These are phyloP conservation scores for Mycena amicta DNA, from an alignment of 768 basidiomycete species.

Conservation along the genomic window DNA sequence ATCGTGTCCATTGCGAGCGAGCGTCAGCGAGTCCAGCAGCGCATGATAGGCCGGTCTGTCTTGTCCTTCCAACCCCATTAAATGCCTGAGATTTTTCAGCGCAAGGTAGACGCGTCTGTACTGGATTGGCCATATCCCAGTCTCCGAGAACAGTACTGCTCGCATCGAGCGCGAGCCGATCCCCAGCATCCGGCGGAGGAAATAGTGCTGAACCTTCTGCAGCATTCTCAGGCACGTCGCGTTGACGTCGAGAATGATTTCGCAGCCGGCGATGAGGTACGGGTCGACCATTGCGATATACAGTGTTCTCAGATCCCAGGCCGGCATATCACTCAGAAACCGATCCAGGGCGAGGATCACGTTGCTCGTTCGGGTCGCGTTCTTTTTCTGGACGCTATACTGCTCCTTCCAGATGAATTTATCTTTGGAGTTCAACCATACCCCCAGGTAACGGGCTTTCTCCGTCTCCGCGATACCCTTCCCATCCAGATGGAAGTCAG, in stretches of 20 bases:
- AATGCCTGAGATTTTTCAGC: background rate
- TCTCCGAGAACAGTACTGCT: slow-evolving; percentile 6
- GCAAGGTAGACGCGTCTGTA: slow-evolving; percentile 7
- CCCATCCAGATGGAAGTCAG: background rate
- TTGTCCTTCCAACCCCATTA: background rate
- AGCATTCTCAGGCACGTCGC: background rate
- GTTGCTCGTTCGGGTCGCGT: background rate
- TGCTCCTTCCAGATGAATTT: slow-evolving; percentile 2
- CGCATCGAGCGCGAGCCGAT: background rate
- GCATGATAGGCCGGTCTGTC: background rate
- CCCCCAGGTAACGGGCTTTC: slow-evolving; percentile 2
- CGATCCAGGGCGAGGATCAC: background rate
- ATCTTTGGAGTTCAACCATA: background rate
- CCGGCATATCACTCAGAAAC: background rate
- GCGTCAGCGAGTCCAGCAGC: background rate
- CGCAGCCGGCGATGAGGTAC: too few species aligned
- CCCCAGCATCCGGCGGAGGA: slow-evolving; percentile 4
- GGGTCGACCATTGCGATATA: slow-evolving; percentile 11
- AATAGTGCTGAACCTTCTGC: background rate
- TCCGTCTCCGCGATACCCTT: background rate
- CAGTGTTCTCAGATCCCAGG: background rate
- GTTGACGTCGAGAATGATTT: slow-evolving; percentile 2
- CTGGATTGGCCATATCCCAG: slow-evolving; percentile 4
- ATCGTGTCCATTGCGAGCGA: background rate
- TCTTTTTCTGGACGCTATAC: background rate